A percentile compares a stretch with the other conserved stretches of the same genome.
Evolutionary conservation across 2,329 filamentous ascomycete genomes (phyloP).

Genomic region (Drechslerella dactyloides): DNA sequence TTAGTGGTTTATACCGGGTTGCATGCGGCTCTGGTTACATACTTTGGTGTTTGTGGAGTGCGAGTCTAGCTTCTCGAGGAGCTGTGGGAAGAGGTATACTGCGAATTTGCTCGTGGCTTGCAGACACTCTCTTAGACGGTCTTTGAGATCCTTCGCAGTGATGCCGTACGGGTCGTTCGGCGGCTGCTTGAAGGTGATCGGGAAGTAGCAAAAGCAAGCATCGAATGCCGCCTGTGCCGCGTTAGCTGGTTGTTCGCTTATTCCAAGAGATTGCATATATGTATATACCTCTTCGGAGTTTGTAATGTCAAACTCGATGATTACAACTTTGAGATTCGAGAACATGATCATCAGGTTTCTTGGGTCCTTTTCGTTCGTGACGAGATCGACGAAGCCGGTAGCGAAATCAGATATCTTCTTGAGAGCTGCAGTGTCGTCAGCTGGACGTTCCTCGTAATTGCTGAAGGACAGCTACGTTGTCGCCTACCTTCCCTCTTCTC

Average conservation of each 20-base stretch:
- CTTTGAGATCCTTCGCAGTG: conserved; percentile 71
- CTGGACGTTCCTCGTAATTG: conserved; percentile 4
- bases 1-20: conserved; percentile 15
- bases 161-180: conserved; percentile 74
- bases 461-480: not conserved
- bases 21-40: conserved; percentile 27
- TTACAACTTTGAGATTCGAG: conserved; percentile 70
- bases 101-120: conserved; percentile 69
- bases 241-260: conserved; percentile 2
- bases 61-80: conserved; percentile 73
- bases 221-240: conserved; percentile 65
- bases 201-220: conserved; percentile 74
- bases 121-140: conserved; percentile 69
- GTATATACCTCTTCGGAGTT: conserved; percentile 65
- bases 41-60: conserved; percentile 72
- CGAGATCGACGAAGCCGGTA: conserved; percentile 68
- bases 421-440: conserved; percentile 59
- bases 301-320: conserved; percentile 71
- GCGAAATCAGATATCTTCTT: conserved; percentile 67
- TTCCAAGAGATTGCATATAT: not conserved
- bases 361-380: conserved; percentile 73
- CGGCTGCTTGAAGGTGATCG: conserved; percentile 73
- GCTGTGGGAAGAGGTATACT: conserved; percentile 70
- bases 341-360: conserved; percentile 74
- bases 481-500: conserved; percentile 66